Evolutionary conservation across 768 basidiomycete species (phyloP).

Genomic region (Nevesoporus exiguus): DNA sequence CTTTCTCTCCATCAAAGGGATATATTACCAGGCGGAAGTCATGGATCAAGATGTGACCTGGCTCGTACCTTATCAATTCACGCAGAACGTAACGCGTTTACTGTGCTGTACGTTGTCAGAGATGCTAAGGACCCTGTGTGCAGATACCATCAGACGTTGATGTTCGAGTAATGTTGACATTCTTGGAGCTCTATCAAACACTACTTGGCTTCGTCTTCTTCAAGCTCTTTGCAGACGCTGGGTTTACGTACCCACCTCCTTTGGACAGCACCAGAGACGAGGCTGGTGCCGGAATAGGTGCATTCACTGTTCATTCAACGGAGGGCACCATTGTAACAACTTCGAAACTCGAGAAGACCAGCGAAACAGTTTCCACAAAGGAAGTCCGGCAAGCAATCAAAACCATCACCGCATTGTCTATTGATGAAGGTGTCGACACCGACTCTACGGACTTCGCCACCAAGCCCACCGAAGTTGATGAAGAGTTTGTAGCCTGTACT

Average conservation of each 20-base stretch:
- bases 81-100: slow-evolving; percentile 68
- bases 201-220: slow-evolving; percentile 93
- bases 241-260: slow-evolving; percentile 93
- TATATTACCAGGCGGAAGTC: slow-evolving; percentile 96
- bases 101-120: not conserved
- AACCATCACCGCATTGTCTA: slow-evolving; percentile 32
- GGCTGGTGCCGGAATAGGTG: slow-evolving; percentile 81
- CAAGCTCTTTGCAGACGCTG: slow-evolving; percentile 95
- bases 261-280: slow-evolving; percentile 82
- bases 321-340: slow-evolving; percentile 22
- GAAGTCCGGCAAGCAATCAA: slow-evolving; percentile 51
- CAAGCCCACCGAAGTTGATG: slow-evolving; percentile 39
- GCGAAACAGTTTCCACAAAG: slow-evolving; percentile 49
- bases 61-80: slow-evolving; percentile 97
- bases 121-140: slow-evolving; percentile 8
- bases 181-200: slow-evolving; percentile 97
- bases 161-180: slow-evolving; percentile 96
- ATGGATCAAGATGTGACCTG: slow-evolving; percentile 92
- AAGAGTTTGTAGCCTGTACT: slow-evolving; percentile 66
- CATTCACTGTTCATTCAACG: slow-evolving; percentile 70
- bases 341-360: slow-evolving; percentile 13
- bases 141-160: slow-evolving; percentile 95
- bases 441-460: slow-evolving; percentile 30
- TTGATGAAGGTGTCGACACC: slow-evolving; percentile 39
- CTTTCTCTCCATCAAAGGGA: slow-evolving; percentile 95